Percentiles rank a stretch among this genome's conserved stretches.
phyloP scores from a whole-genome alignment of 192 early-diverging fungal genomes.

The Backusella liffmaniae region DNA sequence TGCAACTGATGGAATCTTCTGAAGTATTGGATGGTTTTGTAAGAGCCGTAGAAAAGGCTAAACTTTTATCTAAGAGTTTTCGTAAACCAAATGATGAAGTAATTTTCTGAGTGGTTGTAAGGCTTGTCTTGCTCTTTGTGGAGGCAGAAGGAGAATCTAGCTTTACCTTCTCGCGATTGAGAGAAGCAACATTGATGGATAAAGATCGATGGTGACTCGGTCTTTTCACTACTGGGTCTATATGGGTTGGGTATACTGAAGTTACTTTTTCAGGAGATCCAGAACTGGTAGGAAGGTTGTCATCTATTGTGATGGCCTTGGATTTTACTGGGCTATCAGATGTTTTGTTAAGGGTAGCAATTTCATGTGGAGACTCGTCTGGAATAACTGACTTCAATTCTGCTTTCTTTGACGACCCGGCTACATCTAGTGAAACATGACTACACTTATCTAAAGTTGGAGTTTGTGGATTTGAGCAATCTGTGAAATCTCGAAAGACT shows the following conservation, averaged over 20 bases:
- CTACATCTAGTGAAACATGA: neutral
- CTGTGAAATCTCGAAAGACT: neutral
- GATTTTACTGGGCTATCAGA: neutral
- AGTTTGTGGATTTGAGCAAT: neutral
- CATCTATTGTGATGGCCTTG: neutral
- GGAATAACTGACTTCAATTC: neutral
- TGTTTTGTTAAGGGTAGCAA: neutral
- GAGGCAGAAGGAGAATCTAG: neutral
- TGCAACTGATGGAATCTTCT: neutral
- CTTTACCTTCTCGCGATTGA: neutral
- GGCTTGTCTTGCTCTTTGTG: neutral
- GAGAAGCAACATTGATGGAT: conserved; percentile 4
- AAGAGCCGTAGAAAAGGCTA: neutral
- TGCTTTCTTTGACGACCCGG: neutral
- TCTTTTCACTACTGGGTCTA: neutral
- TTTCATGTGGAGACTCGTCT: neutral
- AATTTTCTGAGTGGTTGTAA: neutral
- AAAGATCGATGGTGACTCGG: neutral
- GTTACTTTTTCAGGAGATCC: neutral
- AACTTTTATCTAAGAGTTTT: neutral
- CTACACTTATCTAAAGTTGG: neutral
- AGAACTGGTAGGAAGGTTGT: neutral
- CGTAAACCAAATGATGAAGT: neutral
- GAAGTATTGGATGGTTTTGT: neutral
- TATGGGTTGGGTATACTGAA: neutral